These are phyloP conservation scores for Colletotrichum graminicola DNA, from an alignment of 2,329 filamentous ascomycete species.

Conservation along the genomic window DNA sequence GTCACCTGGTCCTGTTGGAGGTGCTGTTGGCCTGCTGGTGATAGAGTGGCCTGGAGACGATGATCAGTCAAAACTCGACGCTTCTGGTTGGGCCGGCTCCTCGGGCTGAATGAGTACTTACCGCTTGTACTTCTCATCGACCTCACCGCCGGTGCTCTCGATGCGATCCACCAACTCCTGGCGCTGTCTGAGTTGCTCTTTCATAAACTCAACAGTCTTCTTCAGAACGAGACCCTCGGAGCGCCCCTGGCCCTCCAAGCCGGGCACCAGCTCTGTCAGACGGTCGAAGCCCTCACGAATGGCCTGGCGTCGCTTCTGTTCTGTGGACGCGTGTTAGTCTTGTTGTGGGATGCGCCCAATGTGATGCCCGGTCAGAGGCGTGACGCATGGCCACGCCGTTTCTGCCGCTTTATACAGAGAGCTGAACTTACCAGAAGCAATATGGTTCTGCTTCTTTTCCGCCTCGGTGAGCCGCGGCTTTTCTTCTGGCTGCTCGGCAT, in stretches of 20 bases:
- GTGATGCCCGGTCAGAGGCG: neutral
- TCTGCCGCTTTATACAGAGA: no score
- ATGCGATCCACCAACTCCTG: conserved; percentile 69
- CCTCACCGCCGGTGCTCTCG: conserved; percentile 68
- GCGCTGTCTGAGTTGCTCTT: conserved; percentile 69
- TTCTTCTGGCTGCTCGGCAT: conserved; percentile 53
- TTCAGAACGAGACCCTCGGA: conserved; percentile 88
- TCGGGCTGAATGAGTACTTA: conserved; percentile 46
- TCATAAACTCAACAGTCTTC: conserved; percentile 75
- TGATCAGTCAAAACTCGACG: neutral
- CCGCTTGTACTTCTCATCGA: conserved; percentile 62
- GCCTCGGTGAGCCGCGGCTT: conserved; percentile 66
- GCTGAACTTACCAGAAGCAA: conserved; percentile 61
- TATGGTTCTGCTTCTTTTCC: conserved; percentile 68
- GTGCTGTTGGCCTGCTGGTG: conserved; percentile 22
- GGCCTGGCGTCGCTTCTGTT: conserved; percentile 65
- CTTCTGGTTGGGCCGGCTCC: neutral
- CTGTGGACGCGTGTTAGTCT: conserved; percentile 47
- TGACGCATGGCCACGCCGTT: neutral
- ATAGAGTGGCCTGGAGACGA: neutral
- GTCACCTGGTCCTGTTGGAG: conserved; percentile 21
- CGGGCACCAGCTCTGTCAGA: conserved; percentile 83
- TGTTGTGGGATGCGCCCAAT: conserved; percentile 42
- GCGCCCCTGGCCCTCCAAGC: conserved; percentile 83
- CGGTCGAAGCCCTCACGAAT: conserved; percentile 89